Conservation (phyloP, 192 early-diverging fungal genomes). For the Geranomyces variabilis region DNA sequence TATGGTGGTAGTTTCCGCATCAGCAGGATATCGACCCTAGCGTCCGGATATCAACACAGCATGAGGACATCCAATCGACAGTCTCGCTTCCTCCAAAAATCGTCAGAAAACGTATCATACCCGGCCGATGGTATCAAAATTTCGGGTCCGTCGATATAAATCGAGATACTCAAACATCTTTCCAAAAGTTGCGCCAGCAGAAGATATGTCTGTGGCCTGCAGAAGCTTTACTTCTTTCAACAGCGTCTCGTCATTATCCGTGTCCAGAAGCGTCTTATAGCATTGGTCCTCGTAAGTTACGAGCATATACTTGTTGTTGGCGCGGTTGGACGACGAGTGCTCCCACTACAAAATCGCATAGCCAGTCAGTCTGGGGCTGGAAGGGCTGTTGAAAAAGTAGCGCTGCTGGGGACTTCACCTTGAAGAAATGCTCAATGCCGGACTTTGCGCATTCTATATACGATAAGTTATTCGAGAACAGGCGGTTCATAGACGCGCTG, state of each 20-base stretch:
- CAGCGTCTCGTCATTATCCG: constrained; percentile 39
- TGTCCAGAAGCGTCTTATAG: constrained; percentile 28
- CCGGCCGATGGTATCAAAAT: constrained; percentile 67
- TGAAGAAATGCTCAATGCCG: constrained; percentile 76
- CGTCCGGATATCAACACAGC: constrained; percentile 18
- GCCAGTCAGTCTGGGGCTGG: background rate
- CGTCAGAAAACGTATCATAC: constrained; percentile 42
- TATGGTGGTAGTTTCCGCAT: constrained; percentile 68
- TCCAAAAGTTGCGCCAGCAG: constrained; percentile 66
- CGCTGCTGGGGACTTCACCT: constrained; percentile 36
- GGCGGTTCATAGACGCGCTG: constrained; percentile 78
- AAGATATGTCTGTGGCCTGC: constrained; percentile 62
- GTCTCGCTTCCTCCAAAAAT: too few relatives aligned
- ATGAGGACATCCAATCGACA: too few relatives aligned
- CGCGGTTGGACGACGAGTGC: constrained; percentile 34
- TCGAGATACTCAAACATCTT: constrained; percentile 73
- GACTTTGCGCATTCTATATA: constrained; percentile 75
- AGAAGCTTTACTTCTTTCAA: constrained; percentile 66
- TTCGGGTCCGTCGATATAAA: constrained; percentile 61
- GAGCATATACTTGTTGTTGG: constrained; percentile 77
- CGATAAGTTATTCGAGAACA: constrained; percentile 59
- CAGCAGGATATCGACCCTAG: constrained; percentile 61
- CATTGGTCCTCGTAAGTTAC: constrained; percentile 61
- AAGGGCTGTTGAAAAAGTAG: background rate
- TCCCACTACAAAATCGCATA: constrained; percentile 28